Conservation (phyloP, 2,329 filamentous ascomycete species). For the Fusarium gaditjirri region DNA sequence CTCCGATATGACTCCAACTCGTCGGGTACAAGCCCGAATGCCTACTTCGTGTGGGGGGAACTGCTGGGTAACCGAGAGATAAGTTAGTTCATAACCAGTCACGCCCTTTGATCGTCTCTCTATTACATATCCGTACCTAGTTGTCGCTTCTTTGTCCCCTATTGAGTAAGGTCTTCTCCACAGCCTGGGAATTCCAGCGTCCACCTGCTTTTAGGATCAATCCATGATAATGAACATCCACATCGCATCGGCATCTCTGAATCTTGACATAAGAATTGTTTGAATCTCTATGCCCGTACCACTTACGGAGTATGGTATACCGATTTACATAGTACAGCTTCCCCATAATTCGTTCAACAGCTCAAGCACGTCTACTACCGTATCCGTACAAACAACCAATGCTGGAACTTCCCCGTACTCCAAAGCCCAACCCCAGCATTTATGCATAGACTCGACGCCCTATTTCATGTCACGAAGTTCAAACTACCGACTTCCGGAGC, state of each 20-base stretch:
- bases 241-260: background rate
- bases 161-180: conserved; percentile 23
- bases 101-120: conserved; percentile 5
- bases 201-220: background rate
- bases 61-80: conserved; percentile 10
- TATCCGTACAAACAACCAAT: background rate
- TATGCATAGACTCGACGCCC: conserved; percentile 9
- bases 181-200: conserved; percentile 7
- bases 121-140: conserved; percentile 12
- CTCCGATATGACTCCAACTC: conserved; percentile 21
- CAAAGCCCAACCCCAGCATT: background rate
- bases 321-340: background rate
- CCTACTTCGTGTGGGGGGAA: conserved; percentile 23
- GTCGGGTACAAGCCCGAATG: conserved; percentile 19
- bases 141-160: conserved; percentile 20
- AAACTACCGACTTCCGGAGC: background rate
- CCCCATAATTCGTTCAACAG: background rate
- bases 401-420: background rate
- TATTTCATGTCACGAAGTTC: conserved; percentile 18
- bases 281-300: background rate
- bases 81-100: conserved; percentile 2
- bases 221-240: background rate
- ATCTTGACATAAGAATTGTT: background rate
- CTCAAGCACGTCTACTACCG: background rate
- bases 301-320: background rate